Evolutionary conservation across 768 basidiomycete species (phyloP).

Genomic region (Boletellus sp.): DNA sequence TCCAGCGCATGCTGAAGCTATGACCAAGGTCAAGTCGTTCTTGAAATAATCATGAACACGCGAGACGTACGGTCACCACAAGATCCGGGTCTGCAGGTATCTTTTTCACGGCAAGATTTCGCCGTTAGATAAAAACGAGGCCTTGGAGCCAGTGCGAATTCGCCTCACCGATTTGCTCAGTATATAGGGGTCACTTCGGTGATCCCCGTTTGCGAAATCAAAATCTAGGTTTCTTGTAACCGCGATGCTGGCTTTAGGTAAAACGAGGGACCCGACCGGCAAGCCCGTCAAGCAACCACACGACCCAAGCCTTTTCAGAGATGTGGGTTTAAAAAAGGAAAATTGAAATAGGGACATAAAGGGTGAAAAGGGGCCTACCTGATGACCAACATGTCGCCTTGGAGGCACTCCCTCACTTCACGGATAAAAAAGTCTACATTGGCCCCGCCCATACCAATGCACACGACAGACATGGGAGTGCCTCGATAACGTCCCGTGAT

Average conservation of each 20-base stretch:
- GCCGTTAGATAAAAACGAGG: constrained; percentile 4
- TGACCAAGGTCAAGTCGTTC: constrained; percentile 5
- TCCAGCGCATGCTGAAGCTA: constrained; percentile 48
- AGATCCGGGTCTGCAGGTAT: constrained; percentile 57
- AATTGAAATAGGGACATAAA: background rate
- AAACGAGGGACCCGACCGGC: constrained; percentile 71
- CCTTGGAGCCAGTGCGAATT: background rate
- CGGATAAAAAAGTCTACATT: constrained; percentile 87
- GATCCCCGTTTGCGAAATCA: constrained; percentile 53
- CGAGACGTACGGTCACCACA: constrained; percentile 43
- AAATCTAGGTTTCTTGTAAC: constrained; percentile 75
- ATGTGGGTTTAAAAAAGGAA: background rate
- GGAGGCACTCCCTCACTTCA: constrained; percentile 70
- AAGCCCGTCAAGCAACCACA: constrained; percentile 69
- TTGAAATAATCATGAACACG: background rate
- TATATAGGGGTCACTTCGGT: constrained; percentile 48
- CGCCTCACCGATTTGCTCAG: constrained; percentile 59
- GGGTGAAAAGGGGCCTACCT: constrained; percentile 31
- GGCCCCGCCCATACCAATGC: constrained; percentile 80
- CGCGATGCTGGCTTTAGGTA: constrained; percentile 65
- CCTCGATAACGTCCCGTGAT: constrained; percentile 65
- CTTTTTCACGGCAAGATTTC: constrained; percentile 29
- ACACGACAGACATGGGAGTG: constrained; percentile 65
- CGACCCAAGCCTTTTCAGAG: constrained; percentile 61
- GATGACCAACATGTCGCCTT: constrained; percentile 55